A percentile compares a stretch with the other conserved stretches of the same genome.
Evolutionary conservation across 148 eudicot genomes (phyloP).

Genomic region (Amaranthus palmeri): DNA sequence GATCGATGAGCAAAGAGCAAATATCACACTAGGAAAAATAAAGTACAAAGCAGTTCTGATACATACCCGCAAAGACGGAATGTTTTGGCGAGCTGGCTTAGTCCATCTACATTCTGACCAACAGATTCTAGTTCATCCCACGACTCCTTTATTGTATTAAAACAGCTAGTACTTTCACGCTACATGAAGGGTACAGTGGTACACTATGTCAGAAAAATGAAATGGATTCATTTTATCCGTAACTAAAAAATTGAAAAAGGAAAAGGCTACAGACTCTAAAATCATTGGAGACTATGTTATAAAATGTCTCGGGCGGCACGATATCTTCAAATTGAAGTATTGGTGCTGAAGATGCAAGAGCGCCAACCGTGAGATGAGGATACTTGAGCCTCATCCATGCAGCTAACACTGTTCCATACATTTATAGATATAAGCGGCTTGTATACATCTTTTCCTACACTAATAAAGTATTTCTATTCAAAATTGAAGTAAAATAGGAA

Average conservation of each 20-base stretch:
- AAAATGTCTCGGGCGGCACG: constrained; percentile 75
- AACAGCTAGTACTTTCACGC: constrained; percentile 86
- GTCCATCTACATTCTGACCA: constrained; percentile 54
- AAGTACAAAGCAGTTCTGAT: background rate
- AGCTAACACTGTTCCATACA: constrained; percentile 72
- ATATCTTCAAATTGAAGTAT: constrained; percentile 87
- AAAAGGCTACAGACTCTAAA: constrained; percentile 49
- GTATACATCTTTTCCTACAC: background rate
- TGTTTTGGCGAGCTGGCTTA: constrained; percentile 48
- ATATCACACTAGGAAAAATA: background rate
- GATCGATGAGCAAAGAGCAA: constrained; percentile 1
- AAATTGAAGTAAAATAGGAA: background rate
- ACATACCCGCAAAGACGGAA: constrained; percentile 67
- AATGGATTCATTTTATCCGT: background rate
- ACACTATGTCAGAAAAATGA: background rate
- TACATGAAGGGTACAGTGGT: constrained; percentile 5
- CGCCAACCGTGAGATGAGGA: constrained; percentile 84
- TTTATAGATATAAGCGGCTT: background rate
- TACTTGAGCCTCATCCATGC: constrained; percentile 98
- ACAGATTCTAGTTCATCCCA: constrained; percentile 54
- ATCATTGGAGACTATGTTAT: constrained; percentile 68
- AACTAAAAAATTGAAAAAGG: background rate
- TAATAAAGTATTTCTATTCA: background rate
- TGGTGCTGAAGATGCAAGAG: constrained; percentile 93
- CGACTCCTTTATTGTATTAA: constrained; percentile 73